Conservation (phyloP, 352 stramenopile species). For the Elongisporangium anandrum region DNA sequence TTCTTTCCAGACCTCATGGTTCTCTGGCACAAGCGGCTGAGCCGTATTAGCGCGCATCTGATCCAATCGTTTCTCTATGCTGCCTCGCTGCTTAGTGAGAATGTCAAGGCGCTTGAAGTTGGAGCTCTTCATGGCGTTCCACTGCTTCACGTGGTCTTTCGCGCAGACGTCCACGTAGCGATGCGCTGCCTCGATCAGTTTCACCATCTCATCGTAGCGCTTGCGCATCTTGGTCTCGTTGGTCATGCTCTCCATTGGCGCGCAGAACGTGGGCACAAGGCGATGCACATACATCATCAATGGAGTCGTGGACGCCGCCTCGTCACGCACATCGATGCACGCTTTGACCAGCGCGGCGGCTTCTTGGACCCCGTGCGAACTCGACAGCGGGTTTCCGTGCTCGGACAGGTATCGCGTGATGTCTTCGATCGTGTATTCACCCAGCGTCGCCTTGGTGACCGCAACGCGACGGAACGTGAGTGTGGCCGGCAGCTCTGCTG, state of each 20-base stretch:
- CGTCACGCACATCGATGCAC: slow-evolving; percentile 44
- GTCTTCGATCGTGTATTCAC: slow-evolving; percentile 53
- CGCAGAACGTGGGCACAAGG: slow-evolving; percentile 43
- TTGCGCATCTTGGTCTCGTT: slow-evolving; percentile 7
- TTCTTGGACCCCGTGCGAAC: slow-evolving; percentile 26
- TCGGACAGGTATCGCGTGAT: slow-evolving; percentile 51
- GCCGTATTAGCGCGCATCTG: slow-evolving; percentile 38
- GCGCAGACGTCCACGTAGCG: slow-evolving; percentile 31
- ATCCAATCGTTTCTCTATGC: slow-evolving; percentile 55
- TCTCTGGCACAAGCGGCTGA: slow-evolving; percentile 37
- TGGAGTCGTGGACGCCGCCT: slow-evolving; percentile 27
- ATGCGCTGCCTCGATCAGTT: slow-evolving; percentile 51
- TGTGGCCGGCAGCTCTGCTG: slow-evolving; percentile 33
- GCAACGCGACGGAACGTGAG: slow-evolving; percentile 53
- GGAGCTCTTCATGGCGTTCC: slow-evolving; percentile 48
- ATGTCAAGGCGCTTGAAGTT: slow-evolving; percentile 70
- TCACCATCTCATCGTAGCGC: slow-evolving; percentile 35
- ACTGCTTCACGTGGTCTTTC: slow-evolving; percentile 44
- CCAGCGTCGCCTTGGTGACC: slow-evolving; percentile 36
- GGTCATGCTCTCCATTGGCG: slow-evolving; percentile 9
- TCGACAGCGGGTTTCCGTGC: slow-evolving; percentile 29
- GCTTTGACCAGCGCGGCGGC: slow-evolving; percentile 49
- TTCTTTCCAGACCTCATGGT: slow-evolving; percentile 48
- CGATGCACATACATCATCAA: slow-evolving; percentile 45
- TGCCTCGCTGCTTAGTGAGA: slow-evolving; percentile 45